These are phyloP conservation scores for Cardamine occulta DNA, from an alignment of 345 rosid genomes.

Conservation along the genomic window DNA sequence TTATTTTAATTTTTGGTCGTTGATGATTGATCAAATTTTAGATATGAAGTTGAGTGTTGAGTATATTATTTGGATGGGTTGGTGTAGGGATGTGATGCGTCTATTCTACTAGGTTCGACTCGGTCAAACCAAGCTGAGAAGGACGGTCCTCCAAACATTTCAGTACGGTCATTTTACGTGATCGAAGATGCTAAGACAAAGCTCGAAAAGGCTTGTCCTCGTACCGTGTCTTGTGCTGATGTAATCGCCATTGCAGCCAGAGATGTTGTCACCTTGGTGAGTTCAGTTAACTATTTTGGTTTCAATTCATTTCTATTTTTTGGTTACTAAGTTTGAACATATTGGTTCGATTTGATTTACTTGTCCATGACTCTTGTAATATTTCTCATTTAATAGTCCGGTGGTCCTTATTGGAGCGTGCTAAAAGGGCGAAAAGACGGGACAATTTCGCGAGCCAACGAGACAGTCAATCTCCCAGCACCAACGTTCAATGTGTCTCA, in stretches of 20 bases:
- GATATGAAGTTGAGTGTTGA: background rate
- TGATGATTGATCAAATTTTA: background rate
- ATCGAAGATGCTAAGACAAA: constrained; percentile 71
- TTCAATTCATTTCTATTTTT: background rate
- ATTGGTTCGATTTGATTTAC: background rate
- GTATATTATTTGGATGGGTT: background rate
- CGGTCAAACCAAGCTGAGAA: constrained; percentile 77
- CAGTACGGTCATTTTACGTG: constrained; percentile 76
- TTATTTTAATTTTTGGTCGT: background rate
- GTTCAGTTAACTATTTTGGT: background rate
- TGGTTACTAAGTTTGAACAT: background rate
- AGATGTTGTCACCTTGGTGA: constrained; percentile 74
- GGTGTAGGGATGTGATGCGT: constrained; percentile 84
- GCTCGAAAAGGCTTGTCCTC: constrained; percentile 75
- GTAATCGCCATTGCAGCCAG: constrained; percentile 73
- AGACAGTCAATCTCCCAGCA: constrained; percentile 67
- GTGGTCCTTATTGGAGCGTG: constrained; percentile 76
- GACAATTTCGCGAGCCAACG: constrained; percentile 62
- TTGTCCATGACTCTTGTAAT: background rate
- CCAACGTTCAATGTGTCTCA: constrained; percentile 71
- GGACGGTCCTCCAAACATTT: constrained; percentile 80
- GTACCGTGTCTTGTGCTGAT: constrained; percentile 74
- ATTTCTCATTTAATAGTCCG: constrained; percentile 50
- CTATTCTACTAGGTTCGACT: constrained; percentile 68
- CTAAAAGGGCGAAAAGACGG: constrained; percentile 88